Conservation (phyloP, 2,329 filamentous ascomycete species). For the Verticillium klebahnii region DNA sequence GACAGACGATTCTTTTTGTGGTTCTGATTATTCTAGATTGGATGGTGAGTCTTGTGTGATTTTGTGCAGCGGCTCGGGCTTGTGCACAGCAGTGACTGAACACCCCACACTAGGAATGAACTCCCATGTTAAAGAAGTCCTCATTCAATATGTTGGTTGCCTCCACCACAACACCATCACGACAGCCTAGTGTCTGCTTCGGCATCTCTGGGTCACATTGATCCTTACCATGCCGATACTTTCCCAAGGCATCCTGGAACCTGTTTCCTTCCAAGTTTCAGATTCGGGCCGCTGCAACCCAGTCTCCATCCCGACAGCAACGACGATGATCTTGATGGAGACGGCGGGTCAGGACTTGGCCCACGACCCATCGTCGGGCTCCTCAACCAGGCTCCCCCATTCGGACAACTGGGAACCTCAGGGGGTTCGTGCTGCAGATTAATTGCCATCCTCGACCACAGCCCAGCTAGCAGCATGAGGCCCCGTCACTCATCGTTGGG, state of each 20-base stretch:
- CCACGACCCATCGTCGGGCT: not conserved
- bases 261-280: not conserved
- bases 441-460: not conserved
- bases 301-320: not conserved
- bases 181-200: not conserved
- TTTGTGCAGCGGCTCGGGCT: too few species aligned
- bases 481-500: not conserved
- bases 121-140: too few species aligned
- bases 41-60: too few species aligned
- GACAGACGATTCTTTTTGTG: not conserved
- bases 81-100: too few species aligned
- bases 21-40: not conserved
- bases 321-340: not conserved
- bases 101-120: too few species aligned
- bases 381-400: not conserved
- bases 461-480: not conserved
- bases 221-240: not conserved
- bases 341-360: not conserved
- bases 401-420: not conserved
- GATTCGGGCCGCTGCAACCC: not conserved
- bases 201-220: not conserved
- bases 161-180: too few species aligned
- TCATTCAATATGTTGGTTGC: too few species aligned
- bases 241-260: not conserved
- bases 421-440: not conserved